Conservation (phyloP, 768 basidiomycete genomes). For the Phlebiopsis gigantea region DNA sequence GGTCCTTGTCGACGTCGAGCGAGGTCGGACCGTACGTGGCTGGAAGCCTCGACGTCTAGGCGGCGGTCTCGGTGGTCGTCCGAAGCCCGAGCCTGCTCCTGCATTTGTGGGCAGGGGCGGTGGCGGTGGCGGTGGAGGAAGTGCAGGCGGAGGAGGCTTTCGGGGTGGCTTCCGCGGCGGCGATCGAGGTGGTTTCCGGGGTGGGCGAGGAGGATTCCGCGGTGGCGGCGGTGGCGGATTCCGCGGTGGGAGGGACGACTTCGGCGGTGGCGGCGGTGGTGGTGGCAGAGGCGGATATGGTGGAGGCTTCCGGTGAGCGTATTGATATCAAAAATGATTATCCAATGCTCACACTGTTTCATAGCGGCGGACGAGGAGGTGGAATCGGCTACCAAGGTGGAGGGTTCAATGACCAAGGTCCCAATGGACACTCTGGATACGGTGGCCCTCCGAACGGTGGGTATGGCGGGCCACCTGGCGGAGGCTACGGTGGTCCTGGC, state of each 20-base stretch:
- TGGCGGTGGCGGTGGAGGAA: constrained; percentile 42
- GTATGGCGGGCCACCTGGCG: constrained; percentile 26
- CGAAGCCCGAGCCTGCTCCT: constrained; percentile 64
- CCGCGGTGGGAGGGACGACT: constrained; percentile 29
- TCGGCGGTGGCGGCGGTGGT: constrained; percentile 33
- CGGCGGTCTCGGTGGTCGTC: constrained; percentile 98
- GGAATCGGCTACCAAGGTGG: constrained; percentile 69
- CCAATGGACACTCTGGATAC: constrained; percentile 30
- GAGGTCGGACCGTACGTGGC: constrained; percentile 94
- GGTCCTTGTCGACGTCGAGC: constrained; percentile 96
- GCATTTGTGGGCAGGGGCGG: constrained; percentile 34
- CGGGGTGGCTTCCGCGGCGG: constrained; percentile 31
- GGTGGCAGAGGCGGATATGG: constrained; percentile 37
- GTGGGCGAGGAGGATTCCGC: constrained; percentile 15
- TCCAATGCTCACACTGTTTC: not conserved
- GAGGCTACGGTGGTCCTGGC: constrained; percentile 31
- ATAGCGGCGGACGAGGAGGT: constrained; percentile 53
- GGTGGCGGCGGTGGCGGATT: constrained; percentile 30
- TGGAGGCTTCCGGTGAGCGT: constrained; percentile 25
- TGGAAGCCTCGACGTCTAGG: constrained; percentile 97
- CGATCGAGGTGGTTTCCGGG: constrained; percentile 29
- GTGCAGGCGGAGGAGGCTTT: constrained; percentile 34
- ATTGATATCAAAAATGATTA: not conserved
- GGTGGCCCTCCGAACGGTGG: constrained; percentile 28
- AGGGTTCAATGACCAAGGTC: constrained; percentile 43